Conservation (phyloP, 768 basidiomycete genomes). For the Lactarius psammicola region DNA sequence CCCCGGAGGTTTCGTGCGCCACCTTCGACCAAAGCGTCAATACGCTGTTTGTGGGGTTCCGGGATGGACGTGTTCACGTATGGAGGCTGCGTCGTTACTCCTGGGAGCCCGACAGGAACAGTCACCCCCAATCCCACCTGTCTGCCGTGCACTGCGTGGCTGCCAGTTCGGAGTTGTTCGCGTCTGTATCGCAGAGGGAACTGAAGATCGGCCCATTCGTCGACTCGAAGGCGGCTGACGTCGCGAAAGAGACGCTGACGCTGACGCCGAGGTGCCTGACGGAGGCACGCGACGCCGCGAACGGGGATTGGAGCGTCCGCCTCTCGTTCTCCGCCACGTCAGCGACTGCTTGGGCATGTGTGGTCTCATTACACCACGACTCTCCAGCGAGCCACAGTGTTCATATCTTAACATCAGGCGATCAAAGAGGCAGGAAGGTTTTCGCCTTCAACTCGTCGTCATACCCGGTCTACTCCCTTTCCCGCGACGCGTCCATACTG, state of each 20-base stretch:
- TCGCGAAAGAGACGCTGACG: slow-evolving; percentile 8
- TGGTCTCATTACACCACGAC: neutral
- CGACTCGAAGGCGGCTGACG: neutral
- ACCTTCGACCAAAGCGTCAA: slow-evolving; percentile 10
- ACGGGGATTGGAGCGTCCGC: neutral
- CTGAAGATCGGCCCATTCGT: slow-evolving; percentile 20
- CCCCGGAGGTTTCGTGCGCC: slow-evolving; percentile 9
- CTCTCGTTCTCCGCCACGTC: slow-evolving; percentile 16
- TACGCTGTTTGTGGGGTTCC: slow-evolving; percentile 15
- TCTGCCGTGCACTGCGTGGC: slow-evolving; percentile 17
- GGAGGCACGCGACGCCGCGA: slow-evolving; percentile 1
- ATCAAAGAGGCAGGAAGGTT: slow-evolving; percentile 15
- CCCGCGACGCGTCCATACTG: slow-evolving; percentile 12
- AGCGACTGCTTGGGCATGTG: slow-evolving; percentile 7
- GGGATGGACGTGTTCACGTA: slow-evolving; percentile 17
- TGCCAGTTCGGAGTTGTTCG: slow-evolving; percentile 7
- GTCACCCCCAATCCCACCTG: slow-evolving; percentile 10
- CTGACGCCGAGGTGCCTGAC: slow-evolving; percentile 12
- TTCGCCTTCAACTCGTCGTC: slow-evolving; percentile 9
- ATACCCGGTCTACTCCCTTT: slow-evolving; percentile 17
- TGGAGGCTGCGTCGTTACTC: slow-evolving; percentile 10
- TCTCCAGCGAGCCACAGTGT: slow-evolving; percentile 2
- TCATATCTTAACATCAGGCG: slow-evolving; percentile 11
- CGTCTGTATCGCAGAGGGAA: slow-evolving; percentile 15
- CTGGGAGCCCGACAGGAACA: slow-evolving; percentile 17